These are phyloP conservation scores for Cicer cuneatum DNA, from an alignment of 306 rosid species.

Conservation along the genomic window DNA sequence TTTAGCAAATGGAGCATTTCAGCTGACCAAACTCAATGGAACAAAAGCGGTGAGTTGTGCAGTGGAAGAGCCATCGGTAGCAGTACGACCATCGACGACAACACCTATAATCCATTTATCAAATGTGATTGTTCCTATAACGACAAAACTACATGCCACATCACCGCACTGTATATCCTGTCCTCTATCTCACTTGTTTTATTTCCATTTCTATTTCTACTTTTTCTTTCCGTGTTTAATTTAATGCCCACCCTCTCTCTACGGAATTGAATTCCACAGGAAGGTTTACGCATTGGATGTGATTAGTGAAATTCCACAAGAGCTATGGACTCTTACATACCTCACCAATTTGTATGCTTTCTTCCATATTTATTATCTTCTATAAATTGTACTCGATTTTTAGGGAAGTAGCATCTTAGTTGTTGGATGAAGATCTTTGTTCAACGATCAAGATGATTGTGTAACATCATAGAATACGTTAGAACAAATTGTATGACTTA, in stretches of 20 bases:
- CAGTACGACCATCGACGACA: conserved; percentile 11
- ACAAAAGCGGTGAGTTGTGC: conserved; percentile 71
- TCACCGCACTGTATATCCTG: conserved; percentile 57
- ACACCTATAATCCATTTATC: conserved; percentile 57
- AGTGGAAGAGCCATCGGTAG: conserved; percentile 63
- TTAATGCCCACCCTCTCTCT: neutral
- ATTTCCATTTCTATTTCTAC: neutral
- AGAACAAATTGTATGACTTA: too few relatives aligned
- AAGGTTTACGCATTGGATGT: conserved; percentile 56
- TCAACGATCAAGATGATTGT: too few relatives aligned
- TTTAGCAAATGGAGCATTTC: conserved; percentile 59
- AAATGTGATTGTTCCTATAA: conserved; percentile 63
- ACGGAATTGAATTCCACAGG: conserved; percentile 49
- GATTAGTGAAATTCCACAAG: conserved; percentile 67
- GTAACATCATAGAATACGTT: too few relatives aligned
- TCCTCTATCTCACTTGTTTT: neutral
- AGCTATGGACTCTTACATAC: conserved; percentile 71
- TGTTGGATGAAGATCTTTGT: neutral
- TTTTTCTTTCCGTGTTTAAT: neutral
- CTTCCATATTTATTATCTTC: neutral
- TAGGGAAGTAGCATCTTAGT: neutral
- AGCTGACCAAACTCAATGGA: conserved; percentile 57
- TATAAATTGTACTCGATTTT: neutral
- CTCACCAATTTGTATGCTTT: conserved; percentile 73
- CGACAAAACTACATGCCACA: conserved; percentile 59